Conservation (phyloP, 2,329 filamentous ascomycete species). For the Scytalidium sp. region DNA sequence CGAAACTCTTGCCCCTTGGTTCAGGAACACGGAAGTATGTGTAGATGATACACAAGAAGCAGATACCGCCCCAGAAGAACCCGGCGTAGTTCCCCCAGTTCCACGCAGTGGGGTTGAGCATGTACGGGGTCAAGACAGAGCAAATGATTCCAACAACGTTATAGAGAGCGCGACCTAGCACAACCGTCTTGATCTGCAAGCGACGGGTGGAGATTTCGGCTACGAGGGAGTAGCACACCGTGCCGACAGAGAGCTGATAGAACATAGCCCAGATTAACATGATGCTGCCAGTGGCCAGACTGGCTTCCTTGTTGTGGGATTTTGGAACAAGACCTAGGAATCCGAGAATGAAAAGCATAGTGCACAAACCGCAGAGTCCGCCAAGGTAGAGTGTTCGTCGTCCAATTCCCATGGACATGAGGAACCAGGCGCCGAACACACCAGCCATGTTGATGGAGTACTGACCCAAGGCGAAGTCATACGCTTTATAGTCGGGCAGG, state of each 20-base stretch:
- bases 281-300: slow-evolving; percentile 44
- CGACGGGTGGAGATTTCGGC: slow-evolving; percentile 79
- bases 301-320: slow-evolving; percentile 16
- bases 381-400: slow-evolving; percentile 50
- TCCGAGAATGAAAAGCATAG: slow-evolving; percentile 76
- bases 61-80: slow-evolving; percentile 75
- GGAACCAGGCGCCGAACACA: slow-evolving; percentile 51
- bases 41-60: slow-evolving; percentile 50
- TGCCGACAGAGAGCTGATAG: slow-evolving; percentile 86
- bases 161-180: slow-evolving; percentile 70
- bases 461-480: slow-evolving; percentile 51
- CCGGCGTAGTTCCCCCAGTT: slow-evolving; percentile 84
- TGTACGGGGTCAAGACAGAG: slow-evolving; percentile 82
- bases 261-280: slow-evolving; percentile 80
- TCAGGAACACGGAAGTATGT: slow-evolving; percentile 83
- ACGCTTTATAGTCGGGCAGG: slow-evolving; percentile 44
- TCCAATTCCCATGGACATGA: slow-evolving; percentile 41
- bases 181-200: slow-evolving; percentile 88
- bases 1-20: slow-evolving; percentile 75
- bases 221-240: slow-evolving; percentile 86
- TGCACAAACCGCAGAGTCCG: slow-evolving; percentile 39
- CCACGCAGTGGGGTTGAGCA: slow-evolving; percentile 86
- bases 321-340: slow-evolving; percentile 49
- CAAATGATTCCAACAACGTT: slow-evolving; percentile 79
- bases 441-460: slow-evolving; percentile 48